These are phyloP conservation scores for Xylaria multiplex DNA, from an alignment of 2,329 filamentous ascomycete species.

Conservation along the genomic window DNA sequence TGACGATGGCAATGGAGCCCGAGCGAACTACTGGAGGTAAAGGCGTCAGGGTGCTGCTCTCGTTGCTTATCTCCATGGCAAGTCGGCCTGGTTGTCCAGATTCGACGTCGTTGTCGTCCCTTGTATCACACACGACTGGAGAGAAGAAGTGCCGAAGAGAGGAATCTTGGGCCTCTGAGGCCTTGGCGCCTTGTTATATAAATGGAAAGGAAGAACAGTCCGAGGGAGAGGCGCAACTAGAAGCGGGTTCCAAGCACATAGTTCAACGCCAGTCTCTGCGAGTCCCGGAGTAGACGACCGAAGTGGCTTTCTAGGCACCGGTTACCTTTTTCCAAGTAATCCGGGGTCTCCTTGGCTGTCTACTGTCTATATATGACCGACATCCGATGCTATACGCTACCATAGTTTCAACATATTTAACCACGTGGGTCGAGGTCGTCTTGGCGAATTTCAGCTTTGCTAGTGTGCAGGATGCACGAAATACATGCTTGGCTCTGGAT, in stretches of 20 bases:
- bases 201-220: conserved; percentile 11
- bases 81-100: conserved; percentile 9
- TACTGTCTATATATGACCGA: conserved; percentile 21
- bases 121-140: neutral
- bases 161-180: neutral
- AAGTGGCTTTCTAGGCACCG: conserved; percentile 20
- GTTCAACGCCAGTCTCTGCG: conserved; percentile 9
- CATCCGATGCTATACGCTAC: conserved; percentile 17
- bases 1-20: conserved; percentile 53
- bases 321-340: neutral
- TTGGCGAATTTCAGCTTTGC: conserved; percentile 31
- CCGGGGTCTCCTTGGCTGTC: conserved; percentile 1
- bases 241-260: conserved; percentile 17
- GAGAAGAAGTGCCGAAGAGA: neutral
- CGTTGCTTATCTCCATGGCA: conserved; percentile 10
- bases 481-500: conserved; percentile 12
- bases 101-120: conserved; percentile 16
- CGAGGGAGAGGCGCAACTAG: neutral
- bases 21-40: conserved; percentile 50
- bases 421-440: conserved; percentile 27
- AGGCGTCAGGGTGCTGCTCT: conserved; percentile 47
- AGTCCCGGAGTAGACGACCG: conserved; percentile 20
- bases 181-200: conserved; percentile 12
- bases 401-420: conserved; percentile 23
- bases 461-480: conserved; percentile 22